Evolutionary conservation across 768 basidiomycete species (phyloP), one percentile per base, ranked within the genome.

Genomic region (Lactifluus hygrophoroides): DNA sequence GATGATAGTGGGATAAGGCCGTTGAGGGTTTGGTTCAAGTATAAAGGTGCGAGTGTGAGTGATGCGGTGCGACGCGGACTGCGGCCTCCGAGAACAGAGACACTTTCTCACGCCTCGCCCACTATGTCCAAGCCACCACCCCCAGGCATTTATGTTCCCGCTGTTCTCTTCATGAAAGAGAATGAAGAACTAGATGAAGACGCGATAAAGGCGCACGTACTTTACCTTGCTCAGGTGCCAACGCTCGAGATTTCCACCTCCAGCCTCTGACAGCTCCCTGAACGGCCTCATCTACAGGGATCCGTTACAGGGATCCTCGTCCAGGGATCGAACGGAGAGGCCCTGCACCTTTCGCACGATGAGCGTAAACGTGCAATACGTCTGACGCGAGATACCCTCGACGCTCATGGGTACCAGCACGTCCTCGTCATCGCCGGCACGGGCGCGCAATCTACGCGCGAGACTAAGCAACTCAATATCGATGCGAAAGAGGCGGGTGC

Each of bases 401-500:
- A 92, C 68, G 75, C 80, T 53, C 82, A 84, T 60, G 86, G 87
- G 2, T 88, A 86, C 70, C 69, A 78, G 48, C 72, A 85, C 40
- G 78, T 83, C 40, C 70, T 86, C 14, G 77, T 94, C 43, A 82
- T 93, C 58, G 91, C 87, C 5, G 92, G 92, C 1, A 91, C 90
- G 5, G 92, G 92, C 1, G 86, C 85, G 1, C 87, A 84, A 60
- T 89, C 88, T 2, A 84, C 88, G 0, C 76, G 83, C 17, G 88
- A 90, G 69, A 91, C 89, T 34, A 78, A 80, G 71, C 71, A 76
- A 66, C 76, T 93, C 16, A 85, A 84, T 64, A 68, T 71, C 10
- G 86, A 92, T 64, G 91, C 90, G 5, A 81, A 81, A 57, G 85
- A 84, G 27, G 88, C 88, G 3, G 90, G 91, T n/a, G 90, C 91